Base-by-base conservation (phyloP, 2,329 filamentous ascomycete genomes). In the Pyricularia sp. region DNA sequence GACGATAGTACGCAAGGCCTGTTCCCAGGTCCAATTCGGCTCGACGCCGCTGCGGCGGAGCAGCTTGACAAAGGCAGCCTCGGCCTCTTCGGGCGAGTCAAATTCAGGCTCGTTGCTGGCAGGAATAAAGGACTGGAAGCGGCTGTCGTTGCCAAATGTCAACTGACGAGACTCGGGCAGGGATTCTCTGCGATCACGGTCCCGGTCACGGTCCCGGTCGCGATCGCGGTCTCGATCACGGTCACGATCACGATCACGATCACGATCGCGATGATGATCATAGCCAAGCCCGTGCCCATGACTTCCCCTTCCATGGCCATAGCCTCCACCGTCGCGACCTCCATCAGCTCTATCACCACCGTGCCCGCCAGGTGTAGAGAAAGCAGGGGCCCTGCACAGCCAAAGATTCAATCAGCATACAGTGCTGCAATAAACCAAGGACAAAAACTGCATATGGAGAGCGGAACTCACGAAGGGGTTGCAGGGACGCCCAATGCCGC, bases 21-120 rank as follows among this genome's bases (percentile, higher is more conserved):
- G 92, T 73, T 95, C 90, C 94, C 94, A 99, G 0, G 88, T 88
- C 91, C 93, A 98, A 75, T 97, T 93, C 4, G 93, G 88, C 77
- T 97, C 92, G 25, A 97, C 92, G 73, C 91, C 92, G 75, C 90
- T 89, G 71, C 93, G 90, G 73, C 90, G 92, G 64, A 99, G 86
- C 69, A 97, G 85, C 80, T 98, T 98, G 78, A 91, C 87, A 77
- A 98, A 99, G 3, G 94, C 94, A 65, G 91, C 90, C 78, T 98
- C 94, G 14, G 94, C 94, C 78, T 98, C 94, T 78, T 97, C 93
- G 64, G 88, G 83, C 1, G 87, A 92, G 7, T 87, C 85, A 75
- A 93, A 96, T 73, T 94, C 91, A 67, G 92, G 92, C 69, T 94
- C 92, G 74, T 86, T 87, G 75, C 82, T 86, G 7, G 87, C 85